phyloP scores from a whole-genome alignment of 768 basidiomycete species.

The Tulasnella sp. region DNA sequence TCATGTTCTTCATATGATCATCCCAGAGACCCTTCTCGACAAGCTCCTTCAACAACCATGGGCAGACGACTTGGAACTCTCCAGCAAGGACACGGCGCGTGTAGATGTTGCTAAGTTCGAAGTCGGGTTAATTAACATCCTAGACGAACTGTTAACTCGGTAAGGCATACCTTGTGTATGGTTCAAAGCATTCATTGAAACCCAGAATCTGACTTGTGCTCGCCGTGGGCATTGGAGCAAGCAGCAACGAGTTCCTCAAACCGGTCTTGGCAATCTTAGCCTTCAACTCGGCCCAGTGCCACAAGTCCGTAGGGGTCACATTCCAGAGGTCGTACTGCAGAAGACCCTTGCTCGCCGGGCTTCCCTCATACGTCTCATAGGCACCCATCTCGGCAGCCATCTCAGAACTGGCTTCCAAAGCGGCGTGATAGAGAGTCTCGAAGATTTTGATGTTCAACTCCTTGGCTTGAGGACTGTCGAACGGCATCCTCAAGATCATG shows the following conservation, averaged over 20 bases:
- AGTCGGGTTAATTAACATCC: not conserved
- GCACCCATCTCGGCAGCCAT: constrained; percentile 69
- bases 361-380: constrained; percentile 85
- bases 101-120: constrained; percentile 78
- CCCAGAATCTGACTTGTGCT: constrained; percentile 98
- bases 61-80: constrained; percentile 99
- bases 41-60: constrained; percentile 97
- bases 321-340: constrained; percentile 97
- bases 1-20: constrained; percentile 98
- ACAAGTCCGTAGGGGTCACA: constrained; percentile 76
- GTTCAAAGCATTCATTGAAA: constrained; percentile 98
- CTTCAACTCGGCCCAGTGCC: constrained; percentile 91
- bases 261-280: constrained; percentile 74
- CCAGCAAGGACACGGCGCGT: constrained; percentile 98
- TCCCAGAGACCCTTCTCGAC: constrained; percentile 94
- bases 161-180: constrained; percentile 70
- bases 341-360: constrained; percentile 79
- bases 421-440: constrained; percentile 97
- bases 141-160: not conserved
- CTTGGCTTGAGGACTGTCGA: constrained; percentile 81
- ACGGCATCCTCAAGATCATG: constrained; percentile 94
- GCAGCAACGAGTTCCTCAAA: constrained; percentile 79
- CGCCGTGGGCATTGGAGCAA: constrained; percentile 98
- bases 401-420: constrained; percentile 84
- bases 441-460: constrained; percentile 92